Evolutionary conservation across 2,329 filamentous ascomycete genomes (phyloP).

Genomic region (Sclerotiophoma versabilis): DNA sequence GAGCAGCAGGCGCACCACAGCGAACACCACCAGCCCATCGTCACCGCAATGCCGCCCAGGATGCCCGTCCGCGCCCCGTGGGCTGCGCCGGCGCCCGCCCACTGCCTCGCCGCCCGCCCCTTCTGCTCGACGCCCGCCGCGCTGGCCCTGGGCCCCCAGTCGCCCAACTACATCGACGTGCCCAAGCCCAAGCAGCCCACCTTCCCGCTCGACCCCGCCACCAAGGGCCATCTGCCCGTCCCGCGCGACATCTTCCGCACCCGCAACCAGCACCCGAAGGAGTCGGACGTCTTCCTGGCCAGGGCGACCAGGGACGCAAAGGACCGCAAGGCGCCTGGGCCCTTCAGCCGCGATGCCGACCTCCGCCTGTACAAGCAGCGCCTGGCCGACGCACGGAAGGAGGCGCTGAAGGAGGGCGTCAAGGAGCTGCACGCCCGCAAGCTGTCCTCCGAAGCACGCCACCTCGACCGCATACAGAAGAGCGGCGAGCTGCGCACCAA

Average conservation of each 20-base stretch:
- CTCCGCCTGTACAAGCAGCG: slow-evolving; percentile 71
- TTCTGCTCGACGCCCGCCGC: slow-evolving; percentile 57
- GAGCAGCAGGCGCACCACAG: slow-evolving; percentile 1
- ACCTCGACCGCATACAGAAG: slow-evolving; percentile 29
- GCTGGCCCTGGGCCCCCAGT: slow-evolving; percentile 76
- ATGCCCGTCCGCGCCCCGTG: slow-evolving; percentile 50
- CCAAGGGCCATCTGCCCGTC: slow-evolving; percentile 83
- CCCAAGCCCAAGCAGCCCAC: slow-evolving; percentile 77
- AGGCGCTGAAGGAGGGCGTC: slow-evolving; percentile 76
- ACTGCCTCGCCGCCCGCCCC: slow-evolving; percentile 23
- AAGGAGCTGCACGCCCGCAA: slow-evolving; percentile 66
- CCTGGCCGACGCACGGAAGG: slow-evolving; percentile 75
- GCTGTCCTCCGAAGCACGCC: slow-evolving; percentile 29
- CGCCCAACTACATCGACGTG: slow-evolving; percentile 84
- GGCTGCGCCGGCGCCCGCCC: slow-evolving; percentile 21
- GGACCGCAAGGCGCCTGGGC: slow-evolving; percentile 43
- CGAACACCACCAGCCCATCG: background rate
- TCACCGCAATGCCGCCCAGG: slow-evolving; percentile 50
- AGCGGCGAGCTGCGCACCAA: slow-evolving; percentile 57
- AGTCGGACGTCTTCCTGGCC: slow-evolving; percentile 66
- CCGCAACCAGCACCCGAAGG: slow-evolving; percentile 57
- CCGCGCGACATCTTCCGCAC: slow-evolving; percentile 78
- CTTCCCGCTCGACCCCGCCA: slow-evolving; percentile 53
- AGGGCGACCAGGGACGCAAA: slow-evolving; percentile 65
- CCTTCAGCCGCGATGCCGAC: slow-evolving; percentile 54